phyloP scores from a whole-genome alignment of 2,329 filamentous ascomycete species.

The Penicillium sp. region DNA sequence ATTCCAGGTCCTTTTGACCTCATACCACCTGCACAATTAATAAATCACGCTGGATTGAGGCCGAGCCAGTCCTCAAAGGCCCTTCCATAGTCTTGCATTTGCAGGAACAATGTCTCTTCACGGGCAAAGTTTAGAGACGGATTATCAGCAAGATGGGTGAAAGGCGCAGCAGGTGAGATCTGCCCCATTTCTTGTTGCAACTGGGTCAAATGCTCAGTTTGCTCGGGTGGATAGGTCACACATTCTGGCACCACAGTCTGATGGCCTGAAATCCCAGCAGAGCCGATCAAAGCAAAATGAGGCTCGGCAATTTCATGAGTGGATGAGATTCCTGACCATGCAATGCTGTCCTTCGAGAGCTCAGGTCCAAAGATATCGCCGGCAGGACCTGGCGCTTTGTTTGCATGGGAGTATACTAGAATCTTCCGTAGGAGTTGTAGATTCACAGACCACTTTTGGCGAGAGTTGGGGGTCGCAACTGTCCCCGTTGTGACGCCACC shows the following conservation, averaged over 20 bases:
- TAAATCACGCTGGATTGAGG: constrained; percentile 20
- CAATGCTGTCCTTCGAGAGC: constrained; percentile 20
- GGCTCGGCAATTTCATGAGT: constrained; percentile 27
- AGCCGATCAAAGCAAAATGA: constrained; percentile 45
- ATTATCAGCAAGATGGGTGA: constrained; percentile 10
- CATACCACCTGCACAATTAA: neutral
- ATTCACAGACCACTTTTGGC: constrained; percentile 40
- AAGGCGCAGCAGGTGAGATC: constrained; percentile 11
- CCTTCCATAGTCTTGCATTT: constrained; percentile 41
- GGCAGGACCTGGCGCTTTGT: constrained; percentile 23
- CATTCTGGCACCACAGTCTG: constrained; percentile 42
- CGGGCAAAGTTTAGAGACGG: constrained; percentile 12
- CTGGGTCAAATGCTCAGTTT: constrained; percentile 19
- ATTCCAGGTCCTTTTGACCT: neutral
- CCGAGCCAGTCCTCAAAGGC: constrained; percentile 44
- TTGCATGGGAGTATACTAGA: constrained; percentile 43
- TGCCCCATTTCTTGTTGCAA: constrained; percentile 11
- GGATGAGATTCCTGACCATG: constrained; percentile 10
- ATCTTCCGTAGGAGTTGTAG: constrained; percentile 43
- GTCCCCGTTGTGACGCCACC: constrained; percentile 18
- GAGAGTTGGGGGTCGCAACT: neutral
- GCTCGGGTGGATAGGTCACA: constrained; percentile 42
- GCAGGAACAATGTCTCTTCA: constrained; percentile 37
- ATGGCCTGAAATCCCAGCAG: constrained; percentile 45
- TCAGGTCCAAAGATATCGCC: constrained; percentile 27